Conservation (phyloP, 371 early-diverging fungal genomes). For the Mucor indicus region DNA sequence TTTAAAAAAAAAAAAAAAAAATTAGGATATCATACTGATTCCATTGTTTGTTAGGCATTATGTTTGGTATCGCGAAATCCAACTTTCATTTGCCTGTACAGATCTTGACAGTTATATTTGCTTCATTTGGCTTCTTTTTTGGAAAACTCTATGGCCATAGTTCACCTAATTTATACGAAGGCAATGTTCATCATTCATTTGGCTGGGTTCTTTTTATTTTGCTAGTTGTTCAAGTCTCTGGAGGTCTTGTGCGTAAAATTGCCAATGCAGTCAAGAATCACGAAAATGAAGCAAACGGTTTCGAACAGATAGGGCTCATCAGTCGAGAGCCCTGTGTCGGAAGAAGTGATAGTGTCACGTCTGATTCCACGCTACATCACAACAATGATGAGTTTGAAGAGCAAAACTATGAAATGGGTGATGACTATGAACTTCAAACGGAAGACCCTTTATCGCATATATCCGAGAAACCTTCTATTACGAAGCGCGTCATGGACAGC, state of each 20-base stretch:
- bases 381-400: not conserved
- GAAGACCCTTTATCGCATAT: conserved; percentile 6
- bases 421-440: conserved; percentile 2
- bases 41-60: conserved; percentile 17
- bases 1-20: not conserved
- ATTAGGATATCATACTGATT: too few relatives aligned
- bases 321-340: not conserved
- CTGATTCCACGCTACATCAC: not conserved
- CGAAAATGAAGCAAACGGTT: not conserved
- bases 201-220: conserved; percentile 29
- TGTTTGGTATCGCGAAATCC: conserved; percentile 36
- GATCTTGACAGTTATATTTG: conserved; percentile 20
- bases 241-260: conserved; percentile 30
- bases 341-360: not conserved
- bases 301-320: not conserved
- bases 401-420: conserved; percentile 1
- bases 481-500: conserved; percentile 7
- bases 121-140: conserved; percentile 32
- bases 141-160: conserved; percentile 32
- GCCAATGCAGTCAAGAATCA: conserved; percentile 26
- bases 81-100: conserved; percentile 30
- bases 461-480: not conserved
- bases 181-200: conserved; percentile 35
- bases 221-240: conserved; percentile 20
- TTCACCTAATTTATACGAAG: conserved; percentile 28